These are phyloP conservation scores for Lactifluus volemus DNA, from an alignment of 768 basidiomycete species.

Conservation along the genomic window DNA sequence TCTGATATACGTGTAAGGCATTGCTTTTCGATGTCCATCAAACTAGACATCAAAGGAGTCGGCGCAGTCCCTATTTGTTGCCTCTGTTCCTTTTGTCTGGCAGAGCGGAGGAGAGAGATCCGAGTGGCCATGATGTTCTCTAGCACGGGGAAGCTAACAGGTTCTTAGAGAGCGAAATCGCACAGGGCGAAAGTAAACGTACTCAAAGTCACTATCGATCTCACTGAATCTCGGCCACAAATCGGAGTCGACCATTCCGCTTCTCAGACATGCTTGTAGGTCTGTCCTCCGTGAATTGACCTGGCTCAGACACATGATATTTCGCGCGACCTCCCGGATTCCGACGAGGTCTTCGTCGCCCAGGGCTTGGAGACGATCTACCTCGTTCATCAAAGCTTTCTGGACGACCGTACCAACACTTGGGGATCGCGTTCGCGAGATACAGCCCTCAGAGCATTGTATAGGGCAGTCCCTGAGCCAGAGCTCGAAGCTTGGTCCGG, in stretches of 20 bases:
- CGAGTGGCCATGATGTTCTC: conserved; percentile 79
- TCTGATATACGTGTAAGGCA: conserved; percentile 66
- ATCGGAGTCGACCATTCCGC: conserved; percentile 27
- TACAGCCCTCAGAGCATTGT: conserved; percentile 71
- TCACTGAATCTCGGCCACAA: conserved; percentile 38
- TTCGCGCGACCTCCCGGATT: conserved; percentile 57
- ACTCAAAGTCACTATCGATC: conserved; percentile 60
- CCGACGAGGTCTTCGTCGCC: conserved; percentile 76
- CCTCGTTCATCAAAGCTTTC: conserved; percentile 47
- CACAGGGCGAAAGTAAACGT: conserved; percentile 23
- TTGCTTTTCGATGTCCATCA: conserved; percentile 54
- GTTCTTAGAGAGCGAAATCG: conserved; percentile 13
- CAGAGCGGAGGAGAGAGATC: conserved; percentile 69
- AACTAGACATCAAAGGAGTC: conserved; percentile 40
- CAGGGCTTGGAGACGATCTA: conserved; percentile 51
- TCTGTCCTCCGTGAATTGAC: conserved; percentile 51
- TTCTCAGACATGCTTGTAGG: conserved; percentile 29
- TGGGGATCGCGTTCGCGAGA: conserved; percentile 62
- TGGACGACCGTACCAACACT: conserved; percentile 42
- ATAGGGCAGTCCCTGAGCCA: conserved; percentile 53
- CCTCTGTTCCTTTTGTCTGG: conserved; percentile 58
- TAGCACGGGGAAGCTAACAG: conserved; percentile 56
- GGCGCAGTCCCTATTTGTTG: conserved; percentile 66
- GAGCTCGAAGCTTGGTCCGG: conserved; percentile 47
- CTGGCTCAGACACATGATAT: conserved; percentile 77